Percentiles rank a stretch among this genome's conserved stretches.
These are phyloP conservation scores for Aureobasidium sp. DNA, from an alignment of 2,329 filamentous ascomycete species.

Conservation along the genomic window DNA sequence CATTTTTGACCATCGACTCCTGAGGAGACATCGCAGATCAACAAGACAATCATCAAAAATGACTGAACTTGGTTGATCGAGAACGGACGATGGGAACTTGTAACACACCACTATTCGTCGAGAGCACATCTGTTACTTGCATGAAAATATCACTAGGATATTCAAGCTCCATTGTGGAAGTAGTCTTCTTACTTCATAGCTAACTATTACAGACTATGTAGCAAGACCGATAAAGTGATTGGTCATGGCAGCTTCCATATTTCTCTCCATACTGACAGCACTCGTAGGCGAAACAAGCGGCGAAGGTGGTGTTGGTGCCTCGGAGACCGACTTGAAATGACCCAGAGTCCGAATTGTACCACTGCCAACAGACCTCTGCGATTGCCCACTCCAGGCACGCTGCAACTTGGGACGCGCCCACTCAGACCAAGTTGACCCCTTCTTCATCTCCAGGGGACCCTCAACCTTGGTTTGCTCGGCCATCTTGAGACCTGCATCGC, in stretches of 20 bases:
- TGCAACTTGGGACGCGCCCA: slow-evolving; percentile 28
- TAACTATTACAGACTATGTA: slow-evolving; percentile 12
- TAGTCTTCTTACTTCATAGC: not conserved
- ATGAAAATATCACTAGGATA: not conserved
- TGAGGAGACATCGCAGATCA: not conserved
- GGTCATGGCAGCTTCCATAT: slow-evolving; percentile 25
- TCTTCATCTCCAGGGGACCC: slow-evolving; percentile 26
- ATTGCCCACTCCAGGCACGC: slow-evolving; percentile 25
- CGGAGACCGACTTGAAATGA: slow-evolving; percentile 1
- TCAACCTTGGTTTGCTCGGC: slow-evolving; percentile 22
- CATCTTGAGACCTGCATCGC: slow-evolving; percentile 25
- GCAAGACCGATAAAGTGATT: slow-evolving; percentile 23
- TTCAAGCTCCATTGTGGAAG: not conserved
- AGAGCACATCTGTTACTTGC: not conserved
- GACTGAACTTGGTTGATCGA: too few relatives aligned
- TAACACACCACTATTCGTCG: too few relatives aligned
- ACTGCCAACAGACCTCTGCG: slow-evolving; percentile 18
- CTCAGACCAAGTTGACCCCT: slow-evolving; percentile 23
- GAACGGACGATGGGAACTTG: too few relatives aligned
- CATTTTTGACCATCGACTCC: not conserved
- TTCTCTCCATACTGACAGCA: slow-evolving; percentile 22
- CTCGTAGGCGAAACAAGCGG: slow-evolving; percentile 24
- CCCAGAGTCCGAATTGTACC: slow-evolving; percentile 10
- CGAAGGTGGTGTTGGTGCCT: slow-evolving; percentile 17
- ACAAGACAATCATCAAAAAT: too few relatives aligned